Base-by-base conservation (phyloP, 352 stramenopile species). In the Globisporangium solare region DNA sequence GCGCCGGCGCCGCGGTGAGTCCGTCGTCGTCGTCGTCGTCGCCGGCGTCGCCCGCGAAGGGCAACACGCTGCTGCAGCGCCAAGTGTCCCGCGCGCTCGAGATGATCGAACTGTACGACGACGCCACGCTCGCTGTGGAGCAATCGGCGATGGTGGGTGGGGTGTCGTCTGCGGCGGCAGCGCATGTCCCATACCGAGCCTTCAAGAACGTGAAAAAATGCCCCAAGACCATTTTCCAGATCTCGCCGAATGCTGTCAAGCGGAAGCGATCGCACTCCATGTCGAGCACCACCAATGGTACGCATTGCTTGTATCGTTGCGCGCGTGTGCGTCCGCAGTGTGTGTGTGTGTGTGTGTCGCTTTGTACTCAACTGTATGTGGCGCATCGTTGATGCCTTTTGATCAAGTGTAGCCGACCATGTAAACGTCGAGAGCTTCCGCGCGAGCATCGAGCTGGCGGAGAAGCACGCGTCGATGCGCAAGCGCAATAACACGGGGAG, bases 251-350 rank as follows among this genome's bases (percentile, higher is more conserved):
- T 42, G 58, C 67, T 14, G 57, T 73, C 32, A 87, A 86, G 68
- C 79, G 79, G 54, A 89, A 89, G 64, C 76, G 79, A 17, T 69
- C 79, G 54, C 74, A 73, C 46, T 83, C 66, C 55, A 72, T 77
- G 31, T 63, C 74, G 47, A 54, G 50, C 52, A 54, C 50, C 8
- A 48, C 71, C 52, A 18, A 68, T 35, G 66, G 67, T 82, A 72
- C 59, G 71, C 52, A 32, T 14, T 43, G 21, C 42, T 40, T 51
- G 13, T 40, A 15, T 60, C 27, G 14, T 35, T 35, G 27, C 7
- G 27, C 3, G 27, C 6, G 27, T 35, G 27, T 35, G 7, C 27
- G n/a, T 35, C 27, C 27, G 27, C 10, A 35, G 27, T 58, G 17
- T 32, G 12, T 35, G 37, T 39, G 18, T 15, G 7, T 50, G 13